Percentiles rank a stretch among this genome's conserved stretches.
These are phyloP conservation scores for Xylaria digitata DNA, from an alignment of 2,329 filamentous ascomycete species.

Conservation along the genomic window DNA sequence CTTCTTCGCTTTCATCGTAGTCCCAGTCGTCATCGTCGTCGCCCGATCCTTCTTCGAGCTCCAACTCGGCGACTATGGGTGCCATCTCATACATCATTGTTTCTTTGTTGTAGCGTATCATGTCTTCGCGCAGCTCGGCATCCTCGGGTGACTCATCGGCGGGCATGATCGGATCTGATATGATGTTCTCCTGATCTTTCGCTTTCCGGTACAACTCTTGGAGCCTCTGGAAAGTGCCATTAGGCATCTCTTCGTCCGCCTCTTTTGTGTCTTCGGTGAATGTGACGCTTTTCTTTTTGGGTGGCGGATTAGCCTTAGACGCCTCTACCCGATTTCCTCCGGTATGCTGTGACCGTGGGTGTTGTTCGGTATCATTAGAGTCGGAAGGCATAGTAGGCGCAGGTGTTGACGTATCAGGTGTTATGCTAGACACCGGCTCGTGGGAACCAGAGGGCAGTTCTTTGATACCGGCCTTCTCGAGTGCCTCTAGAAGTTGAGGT, in stretches of 20 bases:
- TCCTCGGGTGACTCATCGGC: slow-evolving; percentile 84
- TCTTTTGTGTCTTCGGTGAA: slow-evolving; percentile 71
- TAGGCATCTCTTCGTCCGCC: slow-evolving; percentile 51
- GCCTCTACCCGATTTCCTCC: slow-evolving; percentile 17
- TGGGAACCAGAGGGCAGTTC: slow-evolving; percentile 48
- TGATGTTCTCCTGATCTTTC: slow-evolving; percentile 63
- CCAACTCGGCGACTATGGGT: slow-evolving; percentile 89
- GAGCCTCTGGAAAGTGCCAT: slow-evolving; percentile 59
- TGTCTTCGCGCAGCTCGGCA: slow-evolving; percentile 81
- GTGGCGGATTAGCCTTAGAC: slow-evolving; percentile 25
- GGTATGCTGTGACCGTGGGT: slow-evolving; percentile 1
- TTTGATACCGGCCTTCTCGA: slow-evolving; percentile 80
- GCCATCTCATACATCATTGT: slow-evolving; percentile 80
- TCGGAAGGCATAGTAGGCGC: slow-evolving; percentile 29
- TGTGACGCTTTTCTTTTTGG: slow-evolving; percentile 65
- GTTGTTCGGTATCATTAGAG: background rate
- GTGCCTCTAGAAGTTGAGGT: slow-evolving; percentile 74
- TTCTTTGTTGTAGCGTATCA: slow-evolving; percentile 81
- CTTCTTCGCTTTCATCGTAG: slow-evolving; percentile 64
- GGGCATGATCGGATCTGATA: slow-evolving; percentile 69
- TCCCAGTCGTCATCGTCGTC: slow-evolving; percentile 66
- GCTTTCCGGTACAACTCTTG: slow-evolving; percentile 68
- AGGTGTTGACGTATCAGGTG: slow-evolving; percentile 34
- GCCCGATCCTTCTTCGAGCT: slow-evolving; percentile 77
- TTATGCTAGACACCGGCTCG: slow-evolving; percentile 45